phyloP scores from a whole-genome alignment of 495 filamentous ascomycete species.

The Eremomyces bilateralis region DNA sequence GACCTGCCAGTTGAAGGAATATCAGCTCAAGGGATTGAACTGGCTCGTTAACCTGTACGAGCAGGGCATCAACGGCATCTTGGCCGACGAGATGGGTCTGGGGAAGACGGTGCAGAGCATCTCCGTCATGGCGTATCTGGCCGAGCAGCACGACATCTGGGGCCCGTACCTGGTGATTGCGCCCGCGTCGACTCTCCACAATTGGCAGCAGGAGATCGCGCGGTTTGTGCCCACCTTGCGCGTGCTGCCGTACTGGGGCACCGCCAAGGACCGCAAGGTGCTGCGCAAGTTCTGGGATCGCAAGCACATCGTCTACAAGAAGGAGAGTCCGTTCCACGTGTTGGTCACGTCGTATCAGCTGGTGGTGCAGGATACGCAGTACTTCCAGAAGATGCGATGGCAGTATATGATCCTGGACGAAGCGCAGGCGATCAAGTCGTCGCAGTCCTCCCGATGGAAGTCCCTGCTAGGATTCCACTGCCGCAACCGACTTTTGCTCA shows the following conservation, averaged over 20 bases:
- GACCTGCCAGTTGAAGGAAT: constrained; percentile 85
- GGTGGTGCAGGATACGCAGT: constrained; percentile 82
- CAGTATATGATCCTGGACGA: constrained; percentile 99
- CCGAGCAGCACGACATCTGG: constrained; percentile 94
- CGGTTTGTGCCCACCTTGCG: constrained; percentile 87
- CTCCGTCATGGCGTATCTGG: constrained; percentile 96
- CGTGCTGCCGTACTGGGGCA: constrained; percentile 92
- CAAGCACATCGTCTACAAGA: constrained; percentile 85
- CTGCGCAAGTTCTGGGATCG: constrained; percentile 98
- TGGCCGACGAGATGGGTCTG: constrained; percentile 98
- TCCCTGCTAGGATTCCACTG: constrained; percentile 82
- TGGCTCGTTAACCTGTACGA: constrained; percentile 99
- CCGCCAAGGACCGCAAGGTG: constrained; percentile 82
- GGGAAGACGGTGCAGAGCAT: constrained; percentile 98
- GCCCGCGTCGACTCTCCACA: constrained; percentile 88
- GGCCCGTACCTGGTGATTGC: constrained; percentile 95
- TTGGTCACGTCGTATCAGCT: constrained; percentile 94
- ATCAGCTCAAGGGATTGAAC: constrained; percentile 94
- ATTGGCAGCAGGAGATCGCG: constrained; percentile 96
- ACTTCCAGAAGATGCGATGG: constrained; percentile 98
- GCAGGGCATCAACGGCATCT: constrained; percentile 97
- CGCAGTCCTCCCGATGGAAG: constrained; percentile 91
- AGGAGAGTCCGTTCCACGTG: constrained; percentile 85
- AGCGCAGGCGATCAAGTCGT: constrained; percentile 97
- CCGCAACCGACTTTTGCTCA: constrained; percentile 82